These are phyloP conservation scores for Metschnikowia shivogae DNA, from an alignment of 805 yeast species.

Conservation along the genomic window DNA sequence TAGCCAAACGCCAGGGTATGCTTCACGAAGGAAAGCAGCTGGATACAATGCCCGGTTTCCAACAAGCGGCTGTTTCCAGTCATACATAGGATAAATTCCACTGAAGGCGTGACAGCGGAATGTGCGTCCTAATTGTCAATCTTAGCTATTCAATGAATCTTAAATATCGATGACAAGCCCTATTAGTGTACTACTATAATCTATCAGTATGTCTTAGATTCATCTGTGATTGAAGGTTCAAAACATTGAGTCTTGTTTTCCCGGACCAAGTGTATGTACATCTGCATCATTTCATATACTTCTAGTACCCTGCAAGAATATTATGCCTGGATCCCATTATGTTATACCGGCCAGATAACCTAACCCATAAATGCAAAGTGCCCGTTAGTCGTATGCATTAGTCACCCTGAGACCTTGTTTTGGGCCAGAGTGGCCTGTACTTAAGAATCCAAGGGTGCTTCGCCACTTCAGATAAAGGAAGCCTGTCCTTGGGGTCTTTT, in stretches of 20 bases:
- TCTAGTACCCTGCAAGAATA: too few relatives aligned
- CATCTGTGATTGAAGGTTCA: too few relatives aligned
- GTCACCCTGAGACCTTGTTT: conserved; percentile 4
- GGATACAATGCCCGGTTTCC: not conserved
- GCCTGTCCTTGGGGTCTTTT: conserved; percentile 65
- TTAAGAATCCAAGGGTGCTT: conserved; percentile 81
- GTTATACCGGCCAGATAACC: too few relatives aligned
- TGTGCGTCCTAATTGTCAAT: too few relatives aligned
- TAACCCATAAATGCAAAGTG: not conserved
- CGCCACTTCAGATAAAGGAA: conserved; percentile 55
- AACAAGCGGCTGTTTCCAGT: not conserved
- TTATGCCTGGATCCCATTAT: too few relatives aligned
- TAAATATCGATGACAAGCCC: too few relatives aligned
- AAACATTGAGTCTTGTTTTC: too few relatives aligned
- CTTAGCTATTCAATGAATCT: too few relatives aligned
- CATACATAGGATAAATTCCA: not conserved
- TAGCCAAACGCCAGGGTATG: conserved; percentile 4
- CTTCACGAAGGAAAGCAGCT: conserved; percentile 1
- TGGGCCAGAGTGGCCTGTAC: conserved; percentile 60
- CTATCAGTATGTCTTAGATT: not conserved
- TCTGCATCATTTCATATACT: too few relatives aligned
- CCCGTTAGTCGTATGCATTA: not conserved
- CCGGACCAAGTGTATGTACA: too few relatives aligned
- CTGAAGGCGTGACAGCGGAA: too few relatives aligned
- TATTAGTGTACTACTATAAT: not conserved